A percentile compares a stretch with the other conserved stretches of the same genome.
phyloP scores from a whole-genome alignment of 2,329 filamentous ascomycete species.

The Xylariaceae sp. region DNA sequence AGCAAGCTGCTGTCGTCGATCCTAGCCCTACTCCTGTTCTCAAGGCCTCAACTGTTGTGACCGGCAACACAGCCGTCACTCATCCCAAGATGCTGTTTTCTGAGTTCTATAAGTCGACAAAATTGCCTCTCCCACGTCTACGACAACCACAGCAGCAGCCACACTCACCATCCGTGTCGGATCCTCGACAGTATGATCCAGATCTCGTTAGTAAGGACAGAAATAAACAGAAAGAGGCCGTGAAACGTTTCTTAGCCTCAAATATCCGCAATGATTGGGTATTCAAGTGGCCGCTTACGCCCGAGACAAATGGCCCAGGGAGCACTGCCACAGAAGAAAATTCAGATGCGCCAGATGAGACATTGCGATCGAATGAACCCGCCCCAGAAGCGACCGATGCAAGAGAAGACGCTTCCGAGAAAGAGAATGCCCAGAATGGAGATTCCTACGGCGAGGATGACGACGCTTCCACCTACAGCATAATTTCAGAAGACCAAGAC shows the following conservation, averaged over 20 bases:
- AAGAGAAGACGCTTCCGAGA: constrained; percentile 31
- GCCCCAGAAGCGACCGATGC: constrained; percentile 2
- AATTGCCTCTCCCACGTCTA: constrained; percentile 49
- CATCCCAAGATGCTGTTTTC: constrained; percentile 53
- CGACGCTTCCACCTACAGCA: constrained; percentile 37
- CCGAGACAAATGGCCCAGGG: neutral
- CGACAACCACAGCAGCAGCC: constrained; percentile 35
- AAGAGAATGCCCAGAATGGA: constrained; percentile 32
- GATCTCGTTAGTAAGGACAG: constrained; percentile 62
- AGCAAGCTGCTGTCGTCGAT: constrained; percentile 13
- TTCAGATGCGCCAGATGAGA: neutral
- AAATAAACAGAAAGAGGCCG: constrained; percentile 58
- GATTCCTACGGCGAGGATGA: constrained; percentile 36
- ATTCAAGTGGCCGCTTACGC: constrained; percentile 50
- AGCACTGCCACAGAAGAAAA: constrained; percentile 1
- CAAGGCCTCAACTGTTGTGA: constrained; percentile 13
- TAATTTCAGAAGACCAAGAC: constrained; percentile 49
- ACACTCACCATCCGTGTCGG: constrained; percentile 14
- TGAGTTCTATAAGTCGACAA: constrained; percentile 55
- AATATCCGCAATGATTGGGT: constrained; percentile 58
- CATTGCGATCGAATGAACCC: neutral
- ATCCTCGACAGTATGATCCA: constrained; percentile 48
- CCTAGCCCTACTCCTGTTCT: constrained; percentile 1
- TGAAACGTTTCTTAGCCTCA: constrained; percentile 50
- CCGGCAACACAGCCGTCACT: constrained; percentile 13